Conservation (phyloP, 768 basidiomycete species). For the Amylocystis lapponica region DNA sequence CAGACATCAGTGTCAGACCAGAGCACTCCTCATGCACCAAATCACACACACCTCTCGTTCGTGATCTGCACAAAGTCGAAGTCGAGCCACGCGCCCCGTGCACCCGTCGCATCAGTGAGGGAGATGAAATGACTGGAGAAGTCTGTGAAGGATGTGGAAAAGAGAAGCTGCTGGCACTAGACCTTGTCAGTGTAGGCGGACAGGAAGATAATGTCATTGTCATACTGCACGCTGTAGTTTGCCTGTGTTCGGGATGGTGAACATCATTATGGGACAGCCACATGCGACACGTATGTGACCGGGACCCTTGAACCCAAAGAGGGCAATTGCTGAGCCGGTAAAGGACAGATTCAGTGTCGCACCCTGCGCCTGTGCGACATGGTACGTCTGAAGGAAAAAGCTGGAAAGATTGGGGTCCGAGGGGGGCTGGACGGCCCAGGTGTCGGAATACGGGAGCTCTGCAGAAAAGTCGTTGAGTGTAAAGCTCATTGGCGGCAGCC, state of each 20-base stretch:
- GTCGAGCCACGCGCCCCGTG: slow-evolving; percentile 20
- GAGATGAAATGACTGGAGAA: slow-evolving; percentile 15
- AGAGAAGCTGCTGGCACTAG: slow-evolving; percentile 21
- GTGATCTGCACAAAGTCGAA: slow-evolving; percentile 23
- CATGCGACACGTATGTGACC: slow-evolving; percentile 17
- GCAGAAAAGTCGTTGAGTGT: slow-evolving; percentile 25
- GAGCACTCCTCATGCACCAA: too few relatives aligned
- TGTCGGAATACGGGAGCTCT: slow-evolving; percentile 16
- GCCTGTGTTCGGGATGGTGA: slow-evolving; percentile 8
- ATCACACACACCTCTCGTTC: slow-evolving; percentile 3
- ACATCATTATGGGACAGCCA: not conserved
- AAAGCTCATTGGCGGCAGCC: too few relatives aligned
- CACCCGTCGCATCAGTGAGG: slow-evolving; percentile 10
- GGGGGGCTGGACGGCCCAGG: slow-evolving; percentile 20
- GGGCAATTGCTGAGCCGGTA: slow-evolving; percentile 15
- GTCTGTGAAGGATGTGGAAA: slow-evolving; percentile 10
- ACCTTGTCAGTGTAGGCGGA: slow-evolving; percentile 13
- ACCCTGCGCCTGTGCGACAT: slow-evolving; percentile 17
- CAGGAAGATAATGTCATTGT: slow-evolving; percentile 15
- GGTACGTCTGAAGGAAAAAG: slow-evolving; percentile 24
- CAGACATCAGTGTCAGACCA: too few relatives aligned
- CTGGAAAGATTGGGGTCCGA: slow-evolving; percentile 8
- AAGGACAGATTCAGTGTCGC: slow-evolving; percentile 20
- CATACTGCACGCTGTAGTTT: slow-evolving; percentile 19
- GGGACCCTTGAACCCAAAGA: slow-evolving; percentile 25